Base-by-base conservation (phyloP, 208 protist genomes). In the Trypanosoma boissoni region DNA sequence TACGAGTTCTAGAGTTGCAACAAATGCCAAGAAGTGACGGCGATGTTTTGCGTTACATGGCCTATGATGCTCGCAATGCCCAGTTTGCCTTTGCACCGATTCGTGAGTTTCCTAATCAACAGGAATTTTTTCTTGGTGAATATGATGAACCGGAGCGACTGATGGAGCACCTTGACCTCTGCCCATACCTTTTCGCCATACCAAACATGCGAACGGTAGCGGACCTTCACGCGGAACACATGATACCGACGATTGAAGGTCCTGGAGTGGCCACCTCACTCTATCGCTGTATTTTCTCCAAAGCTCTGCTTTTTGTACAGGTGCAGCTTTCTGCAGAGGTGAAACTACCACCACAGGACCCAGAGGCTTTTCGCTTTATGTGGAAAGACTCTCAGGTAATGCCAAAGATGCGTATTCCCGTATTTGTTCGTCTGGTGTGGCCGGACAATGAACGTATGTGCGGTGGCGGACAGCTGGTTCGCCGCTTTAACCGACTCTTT, bases 291-390 rank as follows among this genome's bases (percentile, higher is more conserved):
- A 72, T 89, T 46, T 91, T 72, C 72, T 94, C 90, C 27, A 96
- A 96, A 64, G 72, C 90, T 7, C 69, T 96, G 16, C 41, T 96
- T n/a, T 76, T 88, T 49, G 59, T 94, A 14, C 78, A 80, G 24
- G 90, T 96, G 54, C 76, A 90, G 60, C 85, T 96, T 28, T 93
- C 90, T 18, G 83, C 90, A 1, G 86, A 94, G 77, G 90, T 96
- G 44, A 94, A 94, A 69, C 74, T 96, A 50, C 90, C 90, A 1
- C 86, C 90, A 50, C 86, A 91, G 54, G 90, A 96, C 69, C 80
- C 80, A 9, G 84, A 93, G 55, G 78, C 66, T 0, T 92, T 96
- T 55, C 54, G 74, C 24, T 88, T 89, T 26, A 46, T 96, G 37
- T 96, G 90, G 87, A 88, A 86, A 59, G 90, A 94, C 56, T 76